These are phyloP conservation scores for Elsinoe perseae DNA, from an alignment of 2,329 filamentous ascomycete species.

Conservation along the genomic window DNA sequence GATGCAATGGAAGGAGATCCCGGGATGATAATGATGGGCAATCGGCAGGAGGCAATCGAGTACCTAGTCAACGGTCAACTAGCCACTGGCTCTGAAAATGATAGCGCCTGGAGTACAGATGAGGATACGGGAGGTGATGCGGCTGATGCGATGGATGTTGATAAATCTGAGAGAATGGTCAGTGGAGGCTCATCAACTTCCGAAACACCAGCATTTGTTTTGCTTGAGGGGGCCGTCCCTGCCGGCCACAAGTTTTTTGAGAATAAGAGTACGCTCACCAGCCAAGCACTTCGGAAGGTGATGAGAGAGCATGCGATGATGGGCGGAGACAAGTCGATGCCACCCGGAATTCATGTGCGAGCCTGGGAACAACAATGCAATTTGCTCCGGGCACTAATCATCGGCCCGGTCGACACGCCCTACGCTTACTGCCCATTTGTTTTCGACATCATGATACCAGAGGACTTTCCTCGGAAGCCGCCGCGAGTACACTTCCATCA, in stretches of 20 bases:
- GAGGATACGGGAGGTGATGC: slow-evolving; percentile 11
- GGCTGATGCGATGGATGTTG: background rate
- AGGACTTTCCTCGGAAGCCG: slow-evolving; percentile 44
- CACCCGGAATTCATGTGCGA: slow-evolving; percentile 50
- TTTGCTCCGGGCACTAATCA: slow-evolving; percentile 50
- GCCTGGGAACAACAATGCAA: slow-evolving; percentile 54
- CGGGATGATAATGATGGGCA: slow-evolving; percentile 11
- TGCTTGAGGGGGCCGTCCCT: slow-evolving; percentile 39
- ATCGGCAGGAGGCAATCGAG: slow-evolving; percentile 1
- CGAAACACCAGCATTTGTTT: slow-evolving; percentile 16
- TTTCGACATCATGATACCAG: slow-evolving; percentile 49
- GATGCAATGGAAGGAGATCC: slow-evolving; percentile 8
- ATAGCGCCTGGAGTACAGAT: slow-evolving; percentile 19
- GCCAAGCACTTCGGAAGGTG: slow-evolving; percentile 39
- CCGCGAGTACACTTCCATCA: slow-evolving; percentile 51
- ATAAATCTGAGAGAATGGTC: too few relatives aligned
- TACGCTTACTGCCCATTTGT: slow-evolving; percentile 55
- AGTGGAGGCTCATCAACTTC: background rate
- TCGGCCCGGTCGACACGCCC: slow-evolving; percentile 52
- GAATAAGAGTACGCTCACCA: slow-evolving; percentile 17
- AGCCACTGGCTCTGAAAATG: background rate
- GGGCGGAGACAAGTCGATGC: slow-evolving; percentile 35
- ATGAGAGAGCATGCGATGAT: slow-evolving; percentile 56
- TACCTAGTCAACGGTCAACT: slow-evolving; percentile 6
- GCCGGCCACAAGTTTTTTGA: slow-evolving; percentile 36